Base-by-base conservation (phyloP, 2,329 filamentous ascomycete species). In the Apiospora hydei region DNA sequence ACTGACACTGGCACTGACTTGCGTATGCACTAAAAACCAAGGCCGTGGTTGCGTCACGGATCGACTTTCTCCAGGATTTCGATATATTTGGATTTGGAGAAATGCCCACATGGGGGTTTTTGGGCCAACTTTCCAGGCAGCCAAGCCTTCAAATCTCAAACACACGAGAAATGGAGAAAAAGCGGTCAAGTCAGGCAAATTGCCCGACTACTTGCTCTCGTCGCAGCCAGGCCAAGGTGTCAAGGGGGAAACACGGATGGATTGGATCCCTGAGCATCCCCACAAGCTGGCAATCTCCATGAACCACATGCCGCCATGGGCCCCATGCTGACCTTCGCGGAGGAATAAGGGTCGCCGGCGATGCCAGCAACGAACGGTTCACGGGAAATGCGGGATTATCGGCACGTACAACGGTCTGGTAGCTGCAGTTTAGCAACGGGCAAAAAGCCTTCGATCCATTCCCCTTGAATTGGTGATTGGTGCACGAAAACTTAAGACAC, bases 181-280 rank as follows among this genome's bases (percentile, higher is more conserved):
- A 68, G 67, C 67, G 67, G 67, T 69, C 67, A 69, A 49, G 21
- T 49, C 44, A 69, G 67, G 67, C 67, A 69, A 30, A 69, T 30
- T 30, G 26, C 26, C 26, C 26, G 26, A 30, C 26, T 66, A 10
- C 21, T n/a, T 41, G 34, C 2, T 4, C 30, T 14, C 41, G 57
- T 38, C 13, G 34, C 57, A 64, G 34, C 1, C 34, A 38, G 41
- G 34, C 5, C 34, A 38, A 38, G 14, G 30, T 61, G 30, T 21
- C 30, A n/a, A 61, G 8, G 30, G 49, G 49, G 49, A 38, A 38
- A 38, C 34, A 8, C 34, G 7, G 34, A 41, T 41, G 57, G 57
- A n/a, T 34, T 64, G 34, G 34, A 64, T 64, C 57, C 30, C 57
- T 41, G 57, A 64, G 21, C 34, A 41, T 64, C 57, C 18, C 57